Evolutionary conservation across 129 eudicot species (phyloP).

Genomic region (Centaurea solstitialis): DNA sequence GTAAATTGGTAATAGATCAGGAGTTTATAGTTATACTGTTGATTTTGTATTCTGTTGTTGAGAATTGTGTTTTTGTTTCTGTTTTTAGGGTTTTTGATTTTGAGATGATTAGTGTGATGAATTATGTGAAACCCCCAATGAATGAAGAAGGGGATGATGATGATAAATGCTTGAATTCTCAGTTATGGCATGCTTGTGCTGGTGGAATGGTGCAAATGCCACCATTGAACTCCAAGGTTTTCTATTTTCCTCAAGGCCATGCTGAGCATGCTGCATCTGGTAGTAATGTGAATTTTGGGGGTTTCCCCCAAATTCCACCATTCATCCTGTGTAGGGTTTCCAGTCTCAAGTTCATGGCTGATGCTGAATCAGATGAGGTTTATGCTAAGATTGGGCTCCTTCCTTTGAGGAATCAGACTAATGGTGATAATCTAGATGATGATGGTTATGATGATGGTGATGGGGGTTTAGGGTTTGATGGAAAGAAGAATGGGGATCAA

Average conservation of each 20-base stretch:
- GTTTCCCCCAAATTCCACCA: constrained; percentile 32
- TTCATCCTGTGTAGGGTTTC: constrained; percentile 46
- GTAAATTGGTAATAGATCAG: neutral
- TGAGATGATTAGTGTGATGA: constrained; percentile 49
- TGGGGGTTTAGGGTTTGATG: constrained; percentile 43
- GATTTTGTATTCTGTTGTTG: neutral
- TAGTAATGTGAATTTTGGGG: constrained; percentile 48
- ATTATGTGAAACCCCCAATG: constrained; percentile 40
- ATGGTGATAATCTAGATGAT: too few species aligned
- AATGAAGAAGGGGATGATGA: constrained; percentile 54
- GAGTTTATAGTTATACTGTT: neutral
- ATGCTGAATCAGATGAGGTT: constrained; percentile 53
- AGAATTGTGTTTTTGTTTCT: neutral
- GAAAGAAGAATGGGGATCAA: constrained; percentile 32
- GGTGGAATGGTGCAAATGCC: constrained; percentile 64
- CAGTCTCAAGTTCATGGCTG: constrained; percentile 36
- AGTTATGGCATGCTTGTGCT: constrained; percentile 81
- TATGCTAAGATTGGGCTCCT: constrained; percentile 42
- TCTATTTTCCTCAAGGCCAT: constrained; percentile 91
- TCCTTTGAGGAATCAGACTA: constrained; percentile 32
- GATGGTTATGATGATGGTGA: neutral
- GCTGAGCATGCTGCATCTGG: constrained; percentile 47
- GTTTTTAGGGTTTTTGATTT: neutral
- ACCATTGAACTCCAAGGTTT: constrained; percentile 49
- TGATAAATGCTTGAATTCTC: constrained; percentile 70